Evolutionary conservation across 176 grass and related monocot genomes (phyloP), one percentile per base, ranked within the genome.

Genomic region (Oryza glaberrima): DNA sequence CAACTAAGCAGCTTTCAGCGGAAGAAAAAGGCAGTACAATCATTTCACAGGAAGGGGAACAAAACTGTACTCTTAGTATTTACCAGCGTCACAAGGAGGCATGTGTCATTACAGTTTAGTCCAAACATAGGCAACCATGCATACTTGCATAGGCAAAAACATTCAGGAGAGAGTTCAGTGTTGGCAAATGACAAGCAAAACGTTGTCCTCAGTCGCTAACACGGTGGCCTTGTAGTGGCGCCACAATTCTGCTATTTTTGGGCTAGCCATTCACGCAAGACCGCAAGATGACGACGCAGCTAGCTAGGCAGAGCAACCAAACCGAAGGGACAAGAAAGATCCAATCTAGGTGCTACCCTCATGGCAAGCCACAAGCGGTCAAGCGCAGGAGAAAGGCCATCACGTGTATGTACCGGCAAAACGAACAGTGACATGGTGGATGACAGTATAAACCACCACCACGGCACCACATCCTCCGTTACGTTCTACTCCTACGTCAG

Each of bases 271-370:
- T 20, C 54, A 58, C 7, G 5, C 7, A 19, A 32, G 49, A 52
- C 5, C 16, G 14, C 45, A 67, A 51, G 34, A 72, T 16, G 9
- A 22, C 9, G 26, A 47, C 5, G 76, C 68, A 9, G 34, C 68
- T 56, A 9, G 34, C 54, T 12, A 47, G 2, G 20, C 47, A 19
- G 51, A 19, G 51, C 56, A 63, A 63, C 76, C 41, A 23, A 79
- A 73, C 19, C 25, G 68, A 79, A 40, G 76, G 20, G 28, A 65
- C 69, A 73, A 5, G 43, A 40, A 52, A 72, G 43, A n/a, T 48
- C 20, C 56, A 65, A 51, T 14, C 28, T 36, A 58, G 52, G 52
- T 8, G 17, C 58, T 32, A 35, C 41, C 5, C 16, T 11, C 32
- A 6, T 45, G 70, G 71, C 23, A 58, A 67, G 9, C 5, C 52